Percentiles rank a stretch among this genome's conserved stretches.
Conservation (phyloP, 1,284 basidiomycete genomes). For the Apiotrichum laibachii region DNA sequence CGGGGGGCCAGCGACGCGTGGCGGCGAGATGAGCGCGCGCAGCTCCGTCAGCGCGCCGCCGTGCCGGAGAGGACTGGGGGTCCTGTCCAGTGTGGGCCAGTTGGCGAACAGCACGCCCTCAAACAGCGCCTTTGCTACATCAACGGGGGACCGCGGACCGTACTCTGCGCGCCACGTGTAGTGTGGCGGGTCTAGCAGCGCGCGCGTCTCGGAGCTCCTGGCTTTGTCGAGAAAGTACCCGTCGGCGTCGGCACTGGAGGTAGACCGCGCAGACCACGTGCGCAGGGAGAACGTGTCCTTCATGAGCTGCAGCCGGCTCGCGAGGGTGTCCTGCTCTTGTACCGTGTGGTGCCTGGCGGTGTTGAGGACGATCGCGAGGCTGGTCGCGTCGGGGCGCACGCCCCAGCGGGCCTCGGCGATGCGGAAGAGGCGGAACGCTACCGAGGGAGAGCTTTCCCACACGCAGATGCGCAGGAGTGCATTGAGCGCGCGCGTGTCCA, state of each 20-base stretch:
- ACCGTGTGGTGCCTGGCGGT: slow-evolving; percentile 22
- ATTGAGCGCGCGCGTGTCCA: slow-evolving; percentile 39
- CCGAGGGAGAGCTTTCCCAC: slow-evolving; percentile 13
- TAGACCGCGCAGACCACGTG: not conserved
- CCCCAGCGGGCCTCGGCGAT: slow-evolving; percentile 41
- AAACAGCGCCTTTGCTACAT: slow-evolving; percentile 26
- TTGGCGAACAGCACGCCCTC: slow-evolving; percentile 36
- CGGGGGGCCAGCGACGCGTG: not conserved
- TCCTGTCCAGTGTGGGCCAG: slow-evolving; percentile 32
- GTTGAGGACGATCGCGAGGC: slow-evolving; percentile 35
- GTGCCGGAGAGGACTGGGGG: slow-evolving; percentile 34
- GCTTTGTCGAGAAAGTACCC: not conserved
- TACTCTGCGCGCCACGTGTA: slow-evolving; percentile 24
- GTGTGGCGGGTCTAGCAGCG: slow-evolving; percentile 9
- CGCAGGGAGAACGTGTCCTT: slow-evolving; percentile 22
- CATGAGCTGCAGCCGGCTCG: slow-evolving; percentile 26
- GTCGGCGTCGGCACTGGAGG: not conserved
- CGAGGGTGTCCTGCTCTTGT: slow-evolving; percentile 16
- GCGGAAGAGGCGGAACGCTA: slow-evolving; percentile 38
- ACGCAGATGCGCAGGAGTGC: slow-evolving; percentile 31
- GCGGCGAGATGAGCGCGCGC: not conserved
- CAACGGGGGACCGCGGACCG: slow-evolving; percentile 11
- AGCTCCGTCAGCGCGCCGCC: not conserved
- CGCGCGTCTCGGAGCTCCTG: not conserved
- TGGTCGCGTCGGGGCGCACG: slow-evolving; percentile 30